phyloP scores from a whole-genome alignment of 176 grass and related monocot genomes.

The Musa schizocarpa region DNA sequence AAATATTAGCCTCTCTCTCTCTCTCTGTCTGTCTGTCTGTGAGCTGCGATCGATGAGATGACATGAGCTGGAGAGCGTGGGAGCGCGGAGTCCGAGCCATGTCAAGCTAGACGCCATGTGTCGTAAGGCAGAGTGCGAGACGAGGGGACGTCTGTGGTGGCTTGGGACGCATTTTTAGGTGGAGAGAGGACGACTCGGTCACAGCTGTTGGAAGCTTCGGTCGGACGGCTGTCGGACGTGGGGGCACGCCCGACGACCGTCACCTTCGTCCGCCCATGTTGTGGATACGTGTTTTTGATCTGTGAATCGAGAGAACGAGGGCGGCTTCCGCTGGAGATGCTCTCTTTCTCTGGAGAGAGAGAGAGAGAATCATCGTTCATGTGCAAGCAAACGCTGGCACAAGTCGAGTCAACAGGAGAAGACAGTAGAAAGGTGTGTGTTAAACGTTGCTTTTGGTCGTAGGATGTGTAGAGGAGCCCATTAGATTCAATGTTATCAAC shows the following conservation, averaged over 20 bases:
- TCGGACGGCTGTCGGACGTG: conserved; percentile 13
- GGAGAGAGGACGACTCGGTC: not conserved
- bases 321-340: not conserved
- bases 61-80: not conserved
- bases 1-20: not conserved
- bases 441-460: no score
- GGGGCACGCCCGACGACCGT: not conserved
- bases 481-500: no score
- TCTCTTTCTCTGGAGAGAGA: not conserved
- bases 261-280: not conserved
- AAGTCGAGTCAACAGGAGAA: no score
- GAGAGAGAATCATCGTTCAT: no score
- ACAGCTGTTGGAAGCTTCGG: conserved; percentile 13
- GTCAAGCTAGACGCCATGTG: not conserved
- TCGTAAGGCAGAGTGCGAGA: not conserved
- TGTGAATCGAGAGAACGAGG: no score
- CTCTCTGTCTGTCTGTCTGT: not conserved
- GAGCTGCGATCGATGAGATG: not conserved
- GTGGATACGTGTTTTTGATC: not conserved
- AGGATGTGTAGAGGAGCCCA: no score
- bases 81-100: not conserved
- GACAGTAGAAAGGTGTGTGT: no score
- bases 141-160: not conserved
- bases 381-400: no score
- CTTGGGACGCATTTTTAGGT: no score